Percentiles rank a stretch among this genome's conserved stretches.
These are phyloP conservation scores for Paecilomyces dactylethromorphus DNA, from an alignment of 2,329 filamentous ascomycete genomes.

Conservation along the genomic window DNA sequence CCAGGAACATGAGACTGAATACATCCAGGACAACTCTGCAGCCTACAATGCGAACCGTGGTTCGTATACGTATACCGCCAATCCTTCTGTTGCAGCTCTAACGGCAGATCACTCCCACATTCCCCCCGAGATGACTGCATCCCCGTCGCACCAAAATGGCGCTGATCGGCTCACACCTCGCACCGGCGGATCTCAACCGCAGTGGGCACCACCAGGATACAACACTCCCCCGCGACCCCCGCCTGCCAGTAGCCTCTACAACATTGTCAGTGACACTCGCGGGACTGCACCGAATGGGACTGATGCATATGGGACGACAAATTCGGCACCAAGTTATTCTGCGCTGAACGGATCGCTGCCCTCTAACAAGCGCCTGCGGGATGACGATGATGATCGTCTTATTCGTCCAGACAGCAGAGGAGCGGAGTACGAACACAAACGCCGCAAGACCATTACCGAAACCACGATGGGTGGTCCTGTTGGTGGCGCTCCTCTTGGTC, in stretches of 20 bases:
- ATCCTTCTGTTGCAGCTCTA: constrained; percentile 59
- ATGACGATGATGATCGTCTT: constrained; percentile 62
- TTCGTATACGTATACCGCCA: constrained; percentile 69
- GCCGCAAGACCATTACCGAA: constrained; percentile 70
- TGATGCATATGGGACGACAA: constrained; percentile 65
- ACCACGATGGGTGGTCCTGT: constrained; percentile 42
- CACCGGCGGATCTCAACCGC: constrained; percentile 63
- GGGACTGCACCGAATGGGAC: constrained; percentile 57
- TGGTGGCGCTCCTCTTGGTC: constrained; percentile 28
- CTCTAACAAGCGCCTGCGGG: constrained; percentile 56
- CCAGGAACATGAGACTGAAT: constrained; percentile 68
- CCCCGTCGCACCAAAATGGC: constrained; percentile 69
- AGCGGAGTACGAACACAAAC: constrained; percentile 62
- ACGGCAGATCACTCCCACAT: constrained; percentile 69
- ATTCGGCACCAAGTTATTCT: constrained; percentile 49
- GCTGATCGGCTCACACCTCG: constrained; percentile 82
- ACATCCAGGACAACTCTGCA: constrained; percentile 72
- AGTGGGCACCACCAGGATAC: constrained; percentile 69
- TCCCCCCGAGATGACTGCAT: constrained; percentile 74
- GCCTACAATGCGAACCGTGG: constrained; percentile 65
- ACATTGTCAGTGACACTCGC: constrained; percentile 77
- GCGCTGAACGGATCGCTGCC: constrained; percentile 61
- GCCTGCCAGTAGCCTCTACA: constrained; percentile 77
- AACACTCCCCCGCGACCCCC: constrained; percentile 67
- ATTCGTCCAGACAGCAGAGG: constrained; percentile 55